A percentile compares a stretch with the other conserved stretches of the same genome.
phyloP scores from a whole-genome alignment of 2,329 filamentous ascomycete genomes.

The Trichocomaceae sp. region DNA sequence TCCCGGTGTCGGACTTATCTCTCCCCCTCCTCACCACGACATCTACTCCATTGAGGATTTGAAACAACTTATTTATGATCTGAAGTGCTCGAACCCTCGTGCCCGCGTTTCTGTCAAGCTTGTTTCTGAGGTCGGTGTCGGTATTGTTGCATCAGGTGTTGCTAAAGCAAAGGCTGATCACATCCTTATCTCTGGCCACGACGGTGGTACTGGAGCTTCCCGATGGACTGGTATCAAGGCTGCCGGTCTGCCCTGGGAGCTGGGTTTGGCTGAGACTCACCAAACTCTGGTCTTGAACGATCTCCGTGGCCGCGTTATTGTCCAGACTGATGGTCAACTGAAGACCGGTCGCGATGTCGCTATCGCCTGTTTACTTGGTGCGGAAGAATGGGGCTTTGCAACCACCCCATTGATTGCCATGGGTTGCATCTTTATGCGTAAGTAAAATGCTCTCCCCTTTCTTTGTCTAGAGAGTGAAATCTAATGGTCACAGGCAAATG shows the following conservation, averaged over 20 bases:
- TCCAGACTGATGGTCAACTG: conserved; percentile 93
- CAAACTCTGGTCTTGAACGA: conserved; percentile 95
- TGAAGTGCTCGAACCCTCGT: conserved; percentile 92
- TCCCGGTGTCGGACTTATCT: conserved; percentile 91
- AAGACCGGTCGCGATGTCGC: conserved; percentile 89
- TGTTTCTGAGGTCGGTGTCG: conserved; percentile 93
- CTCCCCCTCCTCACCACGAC: conserved; percentile 91
- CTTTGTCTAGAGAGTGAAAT: too few relatives aligned
- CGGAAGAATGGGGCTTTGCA: conserved; percentile 97
- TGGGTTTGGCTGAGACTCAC: conserved; percentile 94
- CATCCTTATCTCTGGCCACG: conserved; percentile 92
- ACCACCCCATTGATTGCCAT: conserved; percentile 92
- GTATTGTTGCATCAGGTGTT: conserved; percentile 94
- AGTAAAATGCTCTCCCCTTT: conserved; percentile 27
- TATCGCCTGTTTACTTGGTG: conserved; percentile 88
- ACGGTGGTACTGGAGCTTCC: conserved; percentile 93
- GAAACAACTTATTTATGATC: conserved; percentile 95
- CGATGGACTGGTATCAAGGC: conserved; percentile 99
- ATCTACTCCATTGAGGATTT: conserved; percentile 98
- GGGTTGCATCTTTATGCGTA: conserved; percentile 85
- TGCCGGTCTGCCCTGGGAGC: conserved; percentile 90
- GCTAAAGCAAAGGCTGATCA: conserved; percentile 97
- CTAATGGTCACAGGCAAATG: neutral
- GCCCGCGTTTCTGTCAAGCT: conserved; percentile 93
- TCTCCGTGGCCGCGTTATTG: conserved; percentile 86